Percentiles rank a stretch among this genome's conserved stretches.
phyloP scores from a whole-genome alignment of 2,329 filamentous ascomycete species.

The Xylogone sp. region DNA sequence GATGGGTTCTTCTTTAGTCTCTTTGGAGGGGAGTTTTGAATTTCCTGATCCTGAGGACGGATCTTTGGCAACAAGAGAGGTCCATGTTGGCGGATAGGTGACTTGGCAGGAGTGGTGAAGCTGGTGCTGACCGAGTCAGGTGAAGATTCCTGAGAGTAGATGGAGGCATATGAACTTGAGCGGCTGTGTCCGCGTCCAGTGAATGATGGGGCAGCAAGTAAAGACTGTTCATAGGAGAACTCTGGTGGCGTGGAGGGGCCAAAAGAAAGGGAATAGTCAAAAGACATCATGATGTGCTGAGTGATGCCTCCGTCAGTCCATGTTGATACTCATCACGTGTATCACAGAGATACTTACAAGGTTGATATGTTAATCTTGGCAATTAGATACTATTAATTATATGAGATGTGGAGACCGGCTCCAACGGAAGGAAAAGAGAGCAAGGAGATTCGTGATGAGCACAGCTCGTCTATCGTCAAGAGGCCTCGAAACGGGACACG shows the following conservation, averaged over 20 bases:
- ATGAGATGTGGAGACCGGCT: constrained; percentile 24
- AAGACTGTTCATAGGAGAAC: constrained; percentile 52
- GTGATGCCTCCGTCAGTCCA: constrained; percentile 29
- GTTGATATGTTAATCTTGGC: constrained; percentile 12
- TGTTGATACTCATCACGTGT: neutral
- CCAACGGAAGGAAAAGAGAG: constrained; percentile 17
- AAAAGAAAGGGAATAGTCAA: constrained; percentile 56
- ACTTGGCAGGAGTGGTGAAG: constrained; percentile 65
- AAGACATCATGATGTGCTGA: constrained; percentile 54
- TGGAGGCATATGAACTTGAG: constrained; percentile 29
- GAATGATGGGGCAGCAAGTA: constrained; percentile 50
- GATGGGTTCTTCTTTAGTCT: constrained; percentile 46
- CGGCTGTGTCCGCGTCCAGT: constrained; percentile 33
- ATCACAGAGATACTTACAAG: neutral
- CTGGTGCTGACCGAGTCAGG: constrained; percentile 66
- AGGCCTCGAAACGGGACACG: constrained; percentile 20
- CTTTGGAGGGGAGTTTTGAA: constrained; percentile 56
- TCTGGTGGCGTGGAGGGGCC: constrained; percentile 47
- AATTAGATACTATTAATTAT: constrained; percentile 26
- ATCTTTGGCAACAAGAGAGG: constrained; percentile 82
- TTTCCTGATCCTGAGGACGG: constrained; percentile 75
- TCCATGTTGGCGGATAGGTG: constrained; percentile 74
- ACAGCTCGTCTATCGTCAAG: constrained; percentile 20
- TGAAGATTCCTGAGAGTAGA: constrained; percentile 66
- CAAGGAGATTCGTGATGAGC: constrained; percentile 28